A percentile compares a stretch with the other conserved stretches of the same genome.
phyloP scores from a whole-genome alignment of 2,329 filamentous ascomycete genomes.

The Fusarium euwallaceae region DNA sequence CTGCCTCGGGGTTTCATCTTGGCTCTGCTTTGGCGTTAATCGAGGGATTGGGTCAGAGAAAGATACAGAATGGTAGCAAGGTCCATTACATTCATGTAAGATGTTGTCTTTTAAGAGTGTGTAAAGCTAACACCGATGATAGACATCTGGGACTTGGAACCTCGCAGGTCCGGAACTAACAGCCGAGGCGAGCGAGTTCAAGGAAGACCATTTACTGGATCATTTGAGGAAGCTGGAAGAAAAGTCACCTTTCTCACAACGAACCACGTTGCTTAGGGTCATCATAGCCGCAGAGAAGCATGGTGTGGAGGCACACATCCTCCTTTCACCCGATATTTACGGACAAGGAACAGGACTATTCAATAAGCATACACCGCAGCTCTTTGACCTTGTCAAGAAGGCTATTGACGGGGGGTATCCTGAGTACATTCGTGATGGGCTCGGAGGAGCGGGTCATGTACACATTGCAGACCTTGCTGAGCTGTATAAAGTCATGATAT shows the following conservation, averaged over 20 bases:
- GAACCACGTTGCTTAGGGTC: background rate
- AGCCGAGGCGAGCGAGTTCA: background rate
- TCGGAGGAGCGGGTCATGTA: background rate
- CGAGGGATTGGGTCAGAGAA: background rate
- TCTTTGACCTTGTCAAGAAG: background rate
- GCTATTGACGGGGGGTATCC: background rate
- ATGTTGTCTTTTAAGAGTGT: background rate
- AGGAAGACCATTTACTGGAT: background rate
- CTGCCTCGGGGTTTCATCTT: background rate
- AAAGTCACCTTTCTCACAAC: background rate
- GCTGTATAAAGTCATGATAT: slow-evolving; percentile 16
- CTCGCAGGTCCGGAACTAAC: background rate
- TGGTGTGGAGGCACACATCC: background rate
- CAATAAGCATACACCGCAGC: background rate
- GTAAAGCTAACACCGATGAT: background rate
- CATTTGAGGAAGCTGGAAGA: background rate
- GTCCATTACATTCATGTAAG: background rate
- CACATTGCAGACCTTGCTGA: slow-evolving; percentile 16
- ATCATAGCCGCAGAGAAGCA: background rate
- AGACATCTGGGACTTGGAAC: slow-evolving; percentile 5
- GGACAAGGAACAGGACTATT: background rate
- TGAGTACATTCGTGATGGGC: background rate
- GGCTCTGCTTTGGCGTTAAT: background rate
- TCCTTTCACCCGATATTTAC: background rate
- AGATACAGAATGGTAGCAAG: background rate